phyloP scores from a whole-genome alignment of 2,329 filamentous ascomycete genomes.

The Beauveria caledonica region DNA sequence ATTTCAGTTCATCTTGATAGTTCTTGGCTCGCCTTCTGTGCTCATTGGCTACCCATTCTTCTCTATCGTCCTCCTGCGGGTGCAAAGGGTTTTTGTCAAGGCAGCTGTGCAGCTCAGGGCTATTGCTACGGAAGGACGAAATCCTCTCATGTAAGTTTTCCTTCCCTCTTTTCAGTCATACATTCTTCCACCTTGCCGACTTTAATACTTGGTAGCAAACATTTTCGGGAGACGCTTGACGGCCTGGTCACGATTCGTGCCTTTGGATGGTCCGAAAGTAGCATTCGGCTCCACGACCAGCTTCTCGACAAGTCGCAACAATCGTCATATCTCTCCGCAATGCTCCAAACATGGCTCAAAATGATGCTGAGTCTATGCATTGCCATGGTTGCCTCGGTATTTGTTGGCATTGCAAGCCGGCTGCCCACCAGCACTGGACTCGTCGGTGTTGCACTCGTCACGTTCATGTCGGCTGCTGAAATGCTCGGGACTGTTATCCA shows the following conservation, averaged over 20 bases:
- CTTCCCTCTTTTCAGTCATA: neutral
- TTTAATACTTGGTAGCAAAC: neutral
- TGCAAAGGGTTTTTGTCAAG: neutral
- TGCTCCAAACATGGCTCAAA: slow-evolving; percentile 2
- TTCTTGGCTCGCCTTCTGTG: neutral
- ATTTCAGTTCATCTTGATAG: neutral
- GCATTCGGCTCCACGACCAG: neutral
- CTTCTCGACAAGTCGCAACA: slow-evolving; percentile 2
- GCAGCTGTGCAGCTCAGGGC: neutral
- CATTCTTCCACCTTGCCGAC: no score
- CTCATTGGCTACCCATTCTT: slow-evolving; percentile 3
- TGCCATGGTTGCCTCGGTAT: slow-evolving; percentile 1
- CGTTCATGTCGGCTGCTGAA: slow-evolving; percentile 1
- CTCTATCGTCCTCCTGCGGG: neutral
- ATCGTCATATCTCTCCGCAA: neutral
- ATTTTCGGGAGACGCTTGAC: slow-evolving; percentile 4
- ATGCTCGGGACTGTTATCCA: neutral
- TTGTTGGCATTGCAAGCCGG: slow-evolving; percentile 4
- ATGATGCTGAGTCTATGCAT: slow-evolving; percentile 2
- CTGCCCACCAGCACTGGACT: slow-evolving; percentile 2
- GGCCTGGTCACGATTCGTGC: slow-evolving; percentile 4
- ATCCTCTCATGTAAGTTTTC: neutral
- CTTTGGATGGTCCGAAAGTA: slow-evolving; percentile 1
- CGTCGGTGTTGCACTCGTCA: slow-evolving; percentile 3
- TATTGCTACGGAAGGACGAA: slow-evolving; percentile 1